phyloP scores from a whole-genome alignment of 2,329 filamentous ascomycete genomes.

The Xylaria multiplex region DNA sequence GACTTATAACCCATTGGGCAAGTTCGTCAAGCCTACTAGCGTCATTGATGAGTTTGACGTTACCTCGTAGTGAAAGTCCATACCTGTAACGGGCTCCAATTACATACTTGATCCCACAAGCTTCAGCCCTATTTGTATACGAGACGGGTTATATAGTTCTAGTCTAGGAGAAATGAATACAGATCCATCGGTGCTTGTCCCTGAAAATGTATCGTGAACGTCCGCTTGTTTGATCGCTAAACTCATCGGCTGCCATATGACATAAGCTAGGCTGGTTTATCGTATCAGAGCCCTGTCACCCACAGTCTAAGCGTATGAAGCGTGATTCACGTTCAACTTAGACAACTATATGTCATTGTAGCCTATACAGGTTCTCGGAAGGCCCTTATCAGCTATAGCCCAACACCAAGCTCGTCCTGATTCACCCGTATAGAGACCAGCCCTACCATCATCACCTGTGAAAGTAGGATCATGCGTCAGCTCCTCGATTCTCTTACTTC shows the following conservation, averaged over 20 bases:
- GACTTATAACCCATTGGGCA: slow-evolving; percentile 59
- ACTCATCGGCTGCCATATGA: too few relatives aligned
- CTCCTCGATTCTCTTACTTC: slow-evolving; percentile 34
- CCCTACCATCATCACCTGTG: slow-evolving; percentile 26
- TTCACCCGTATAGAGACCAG: slow-evolving; percentile 46
- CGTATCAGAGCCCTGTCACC: neutral
- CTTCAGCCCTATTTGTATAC: neutral
- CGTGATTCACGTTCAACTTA: neutral
- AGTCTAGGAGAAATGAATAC: neutral
- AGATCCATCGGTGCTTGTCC: neutral
- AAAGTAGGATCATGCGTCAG: slow-evolving; percentile 10
- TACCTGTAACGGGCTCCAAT: neutral
- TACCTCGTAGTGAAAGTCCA: slow-evolving; percentile 18
- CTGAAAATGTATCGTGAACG: neutral
- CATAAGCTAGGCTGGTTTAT: neutral
- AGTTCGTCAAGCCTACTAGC: slow-evolving; percentile 60
- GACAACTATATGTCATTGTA: slow-evolving; percentile 45
- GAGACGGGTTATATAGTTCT: neutral
- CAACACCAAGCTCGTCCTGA: slow-evolving; percentile 46
- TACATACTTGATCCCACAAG: neutral
- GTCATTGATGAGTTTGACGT: slow-evolving; percentile 62
- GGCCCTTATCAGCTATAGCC: slow-evolving; percentile 39
- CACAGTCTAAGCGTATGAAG: neutral
- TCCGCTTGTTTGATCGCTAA: neutral
- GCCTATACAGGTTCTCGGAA: slow-evolving; percentile 40